A percentile compares a stretch with the other conserved stretches of the same genome.
Conservation (phyloP, 257 asterid genomes). For the Solanum virginianum region DNA sequence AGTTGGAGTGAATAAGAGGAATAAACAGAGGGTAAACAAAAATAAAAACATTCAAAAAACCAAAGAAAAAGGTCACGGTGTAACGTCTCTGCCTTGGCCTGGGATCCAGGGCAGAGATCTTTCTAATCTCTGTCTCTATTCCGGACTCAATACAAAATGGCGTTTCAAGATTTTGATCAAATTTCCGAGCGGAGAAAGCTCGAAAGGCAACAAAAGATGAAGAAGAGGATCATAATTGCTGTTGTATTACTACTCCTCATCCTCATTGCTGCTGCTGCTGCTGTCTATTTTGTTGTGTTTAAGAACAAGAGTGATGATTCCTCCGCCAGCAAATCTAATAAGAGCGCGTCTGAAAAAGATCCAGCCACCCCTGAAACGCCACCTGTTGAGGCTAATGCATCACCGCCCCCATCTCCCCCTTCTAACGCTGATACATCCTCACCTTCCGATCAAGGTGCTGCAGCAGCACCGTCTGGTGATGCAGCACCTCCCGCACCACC, state of each 20-base stretch:
- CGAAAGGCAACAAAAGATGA: conserved; percentile 28
- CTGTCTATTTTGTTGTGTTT: conserved; percentile 17
- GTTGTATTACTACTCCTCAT: conserved; percentile 15
- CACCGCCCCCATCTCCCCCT: background rate
- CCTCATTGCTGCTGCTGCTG: conserved; percentile 29
- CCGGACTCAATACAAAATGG: conserved; percentile 24
- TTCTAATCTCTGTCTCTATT: background rate
- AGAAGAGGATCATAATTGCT: conserved; percentile 28
- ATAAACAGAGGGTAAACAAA: background rate
- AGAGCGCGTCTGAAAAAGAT: background rate
- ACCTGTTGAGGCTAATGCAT: background rate
- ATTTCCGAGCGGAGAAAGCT: conserved; percentile 55
- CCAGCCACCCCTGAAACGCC: background rate
- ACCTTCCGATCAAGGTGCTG: background rate
- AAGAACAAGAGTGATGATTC: conserved; percentile 2
- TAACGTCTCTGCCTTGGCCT: conserved; percentile 64
- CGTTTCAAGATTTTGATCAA: conserved; percentile 91
- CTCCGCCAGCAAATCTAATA: background rate
- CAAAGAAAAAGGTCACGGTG: background rate
- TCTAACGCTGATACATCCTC: background rate
- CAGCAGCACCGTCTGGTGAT: background rate
- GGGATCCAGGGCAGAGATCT: conserved; percentile 29
- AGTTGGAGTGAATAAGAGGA: background rate
- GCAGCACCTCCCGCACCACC: background rate
- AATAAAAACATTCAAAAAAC: background rate